Evolutionary conservation across 257 asterid genomes (phyloP).

Genomic region (Leptodermis oblonga): DNA sequence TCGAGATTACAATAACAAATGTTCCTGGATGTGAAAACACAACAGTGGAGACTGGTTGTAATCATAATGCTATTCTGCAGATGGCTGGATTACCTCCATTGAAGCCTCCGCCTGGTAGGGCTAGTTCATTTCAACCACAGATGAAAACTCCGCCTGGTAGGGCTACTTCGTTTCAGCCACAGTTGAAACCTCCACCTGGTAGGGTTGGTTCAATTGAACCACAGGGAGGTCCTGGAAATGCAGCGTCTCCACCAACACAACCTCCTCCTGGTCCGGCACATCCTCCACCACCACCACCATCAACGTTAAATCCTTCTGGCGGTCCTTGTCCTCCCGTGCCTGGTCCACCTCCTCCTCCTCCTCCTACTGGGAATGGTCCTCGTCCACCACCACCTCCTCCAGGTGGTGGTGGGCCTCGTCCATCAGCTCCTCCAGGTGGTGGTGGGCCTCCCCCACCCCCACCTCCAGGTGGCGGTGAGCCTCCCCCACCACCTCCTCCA

Average conservation of each 20-base stretch:
- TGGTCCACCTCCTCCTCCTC: constrained; percentile 38
- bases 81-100: constrained; percentile 44
- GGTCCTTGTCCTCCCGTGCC: constrained; percentile 32
- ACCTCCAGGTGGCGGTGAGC: constrained; percentile 18
- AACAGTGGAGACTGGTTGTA: constrained; percentile 24
- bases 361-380: constrained; percentile 31
- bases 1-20: constrained; percentile 37
- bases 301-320: constrained; percentile 22
- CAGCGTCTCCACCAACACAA: constrained; percentile 30
- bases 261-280: constrained; percentile 34
- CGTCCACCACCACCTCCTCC: constrained; percentile 59
- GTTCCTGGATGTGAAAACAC: constrained; percentile 26
- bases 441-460: constrained; percentile 42
- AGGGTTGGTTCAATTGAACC: constrained; percentile 26
- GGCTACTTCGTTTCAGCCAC: neutral
- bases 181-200: constrained; percentile 6
- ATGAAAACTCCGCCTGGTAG: neutral
- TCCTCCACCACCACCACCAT: constrained; percentile 43
- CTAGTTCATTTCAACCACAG: neutral
- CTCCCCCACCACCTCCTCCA: constrained; percentile 34
- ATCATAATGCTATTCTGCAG: constrained; percentile 21
- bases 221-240: constrained; percentile 22
- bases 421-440: constrained; percentile 47
- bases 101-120: constrained; percentile 76
- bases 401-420: constrained; percentile 50